phyloP scores from a whole-genome alignment of 2,329 filamentous ascomycete species.

The Fusarium denticulatum region DNA sequence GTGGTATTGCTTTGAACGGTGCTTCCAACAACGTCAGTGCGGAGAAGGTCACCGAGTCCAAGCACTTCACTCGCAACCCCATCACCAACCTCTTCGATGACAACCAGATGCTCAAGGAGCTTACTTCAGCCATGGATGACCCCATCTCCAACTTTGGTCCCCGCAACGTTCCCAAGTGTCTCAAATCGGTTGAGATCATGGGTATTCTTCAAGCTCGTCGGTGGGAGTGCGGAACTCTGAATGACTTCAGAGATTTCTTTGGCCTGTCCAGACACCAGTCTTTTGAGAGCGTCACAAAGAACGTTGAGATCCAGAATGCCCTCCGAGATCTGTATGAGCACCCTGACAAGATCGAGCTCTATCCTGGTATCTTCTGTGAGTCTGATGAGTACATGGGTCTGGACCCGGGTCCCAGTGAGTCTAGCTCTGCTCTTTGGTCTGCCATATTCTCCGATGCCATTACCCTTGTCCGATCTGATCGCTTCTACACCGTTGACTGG shows the following conservation, averaged over 20 bases:
- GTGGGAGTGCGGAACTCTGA: constrained; percentile 63
- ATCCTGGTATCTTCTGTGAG: constrained; percentile 74
- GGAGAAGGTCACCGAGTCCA: not conserved
- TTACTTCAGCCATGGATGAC: constrained; percentile 64
- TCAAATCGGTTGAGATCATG: constrained; percentile 67
- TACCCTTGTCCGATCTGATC: constrained; percentile 73
- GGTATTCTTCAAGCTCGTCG: constrained; percentile 67
- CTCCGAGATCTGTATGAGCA: constrained; percentile 61
- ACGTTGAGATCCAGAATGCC: constrained; percentile 7
- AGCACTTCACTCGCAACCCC: constrained; percentile 6
- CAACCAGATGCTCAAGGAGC: constrained; percentile 19
- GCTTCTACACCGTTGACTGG: constrained; percentile 67
- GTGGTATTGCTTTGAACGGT: not conserved
- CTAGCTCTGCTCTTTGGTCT: constrained; percentile 62
- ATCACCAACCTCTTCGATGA: constrained; percentile 26
- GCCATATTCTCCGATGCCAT: constrained; percentile 78
- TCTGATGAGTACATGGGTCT: constrained; percentile 58
- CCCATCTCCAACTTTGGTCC: constrained; percentile 57
- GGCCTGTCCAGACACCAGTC: constrained; percentile 63
- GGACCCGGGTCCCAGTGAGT: constrained; percentile 73
- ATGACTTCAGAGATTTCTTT: constrained; percentile 72
- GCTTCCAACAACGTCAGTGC: fast-evolving
- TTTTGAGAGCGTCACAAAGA: constrained; percentile 54
- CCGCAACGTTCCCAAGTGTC: constrained; percentile 64
- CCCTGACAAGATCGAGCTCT: constrained; percentile 70